These are phyloP conservation scores for Phialocephala subalpina DNA, from an alignment of 2,329 filamentous ascomycete genomes.

Conservation along the genomic window DNA sequence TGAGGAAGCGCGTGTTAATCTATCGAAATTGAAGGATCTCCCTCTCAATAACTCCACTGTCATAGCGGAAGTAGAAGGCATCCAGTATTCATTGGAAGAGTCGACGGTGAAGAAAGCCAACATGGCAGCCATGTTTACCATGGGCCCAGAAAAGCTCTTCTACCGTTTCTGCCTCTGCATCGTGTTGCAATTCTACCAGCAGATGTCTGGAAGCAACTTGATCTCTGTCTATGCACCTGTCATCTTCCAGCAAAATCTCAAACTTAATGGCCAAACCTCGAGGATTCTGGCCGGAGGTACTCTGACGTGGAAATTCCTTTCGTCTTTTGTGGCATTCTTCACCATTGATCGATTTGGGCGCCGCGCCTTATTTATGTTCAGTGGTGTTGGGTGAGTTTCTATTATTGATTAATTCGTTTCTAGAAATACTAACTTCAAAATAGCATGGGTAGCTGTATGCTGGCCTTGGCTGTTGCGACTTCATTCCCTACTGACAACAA, in stretches of 20 bases:
- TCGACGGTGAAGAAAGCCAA: slow-evolving; percentile 47
- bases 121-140: slow-evolving; percentile 54
- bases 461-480: slow-evolving; percentile 59
- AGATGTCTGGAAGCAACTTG: slow-evolving; percentile 51
- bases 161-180: slow-evolving; percentile 60
- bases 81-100: slow-evolving; percentile 58
- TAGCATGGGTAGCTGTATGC: slow-evolving; percentile 61
- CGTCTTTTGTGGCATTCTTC: slow-evolving; percentile 51
- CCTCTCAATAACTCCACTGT: slow-evolving; percentile 17
- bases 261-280: slow-evolving; percentile 54
- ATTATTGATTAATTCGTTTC: too few species aligned
- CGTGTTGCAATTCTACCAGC: slow-evolving; percentile 59
- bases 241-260: slow-evolving; percentile 56
- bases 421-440: too few species aligned
- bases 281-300: slow-evolving; percentile 56
- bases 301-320: slow-evolving; percentile 64
- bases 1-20: slow-evolving; percentile 47
- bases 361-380: slow-evolving; percentile 60
- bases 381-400: slow-evolving; percentile 50
- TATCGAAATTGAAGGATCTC: slow-evolving; percentile 26
- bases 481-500: slow-evolving; percentile 55
- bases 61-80: slow-evolving; percentile 52
- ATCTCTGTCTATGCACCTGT: slow-evolving; percentile 54
- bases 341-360: slow-evolving; percentile 74
- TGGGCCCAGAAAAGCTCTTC: slow-evolving; percentile 57